Conservation (phyloP, 2,329 filamentous ascomycete genomes). For the Aspergillus pseudoviridinutans region DNA sequence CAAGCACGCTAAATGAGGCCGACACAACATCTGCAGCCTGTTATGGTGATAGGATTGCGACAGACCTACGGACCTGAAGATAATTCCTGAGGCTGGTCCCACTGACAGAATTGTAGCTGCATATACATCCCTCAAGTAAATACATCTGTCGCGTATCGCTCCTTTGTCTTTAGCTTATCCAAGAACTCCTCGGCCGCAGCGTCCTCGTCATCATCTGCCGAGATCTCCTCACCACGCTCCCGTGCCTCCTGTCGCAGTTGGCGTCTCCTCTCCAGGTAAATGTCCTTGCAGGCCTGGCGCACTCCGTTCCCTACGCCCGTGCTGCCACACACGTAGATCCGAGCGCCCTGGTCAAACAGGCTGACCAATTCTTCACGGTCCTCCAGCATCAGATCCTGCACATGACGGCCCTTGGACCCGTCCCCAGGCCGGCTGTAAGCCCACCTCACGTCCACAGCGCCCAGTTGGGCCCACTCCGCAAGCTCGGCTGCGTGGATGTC, state of each 20-base stretch:
- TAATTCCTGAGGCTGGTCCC: not conserved
- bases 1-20: not conserved
- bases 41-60: not conserved
- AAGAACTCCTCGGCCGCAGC: not conserved
- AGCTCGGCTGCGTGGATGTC: constrained; percentile 35
- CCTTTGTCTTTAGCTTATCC: not conserved
- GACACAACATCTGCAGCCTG: not conserved
- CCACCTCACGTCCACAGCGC: constrained; percentile 58
- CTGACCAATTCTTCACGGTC: constrained; percentile 44
- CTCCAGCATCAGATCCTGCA: constrained; percentile 50
- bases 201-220: not conserved
- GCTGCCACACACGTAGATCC: constrained; percentile 64
- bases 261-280: constrained; percentile 26
- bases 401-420: constrained; percentile 48
- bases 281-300: constrained; percentile 36
- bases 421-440: constrained; percentile 55
- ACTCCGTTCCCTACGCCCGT: constrained; percentile 49
- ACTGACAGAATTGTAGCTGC: too few species aligned
- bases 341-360: constrained; percentile 49
- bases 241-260: constrained; percentile 40
- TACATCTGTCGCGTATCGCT: not conserved
- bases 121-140: not conserved
- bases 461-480: constrained; percentile 55
- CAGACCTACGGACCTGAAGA: not conserved
- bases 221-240: not conserved